phyloP scores from a whole-genome alignment of 2,329 filamentous ascomycete species.

The Pyrenophora seminiperda region DNA sequence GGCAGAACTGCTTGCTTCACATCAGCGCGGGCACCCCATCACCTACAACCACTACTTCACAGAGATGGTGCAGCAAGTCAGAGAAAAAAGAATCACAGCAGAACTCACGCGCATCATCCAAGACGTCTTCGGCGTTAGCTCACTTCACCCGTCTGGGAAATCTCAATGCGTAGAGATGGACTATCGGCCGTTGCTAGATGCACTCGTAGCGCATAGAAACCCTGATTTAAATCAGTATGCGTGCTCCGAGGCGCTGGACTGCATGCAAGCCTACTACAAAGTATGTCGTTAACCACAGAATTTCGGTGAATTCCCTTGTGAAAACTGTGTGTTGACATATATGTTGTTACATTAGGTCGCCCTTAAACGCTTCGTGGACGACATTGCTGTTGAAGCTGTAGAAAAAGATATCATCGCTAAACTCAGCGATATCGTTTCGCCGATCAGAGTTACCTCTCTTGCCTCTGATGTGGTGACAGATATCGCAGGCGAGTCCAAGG shows the following conservation, averaged over 20 bases:
- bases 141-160: conserved; percentile 5
- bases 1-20: conserved; percentile 3
- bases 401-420: too few species aligned
- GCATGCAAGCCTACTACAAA: conserved; percentile 54
- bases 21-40: conserved; percentile 42
- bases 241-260: conserved; percentile 40
- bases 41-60: conserved; percentile 51
- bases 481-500: too few species aligned
- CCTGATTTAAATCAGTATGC: conserved; percentile 48
- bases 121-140: background rate
- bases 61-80: conserved; percentile 42
- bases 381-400: too few species aligned
- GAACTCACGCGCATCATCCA: conserved; percentile 30
- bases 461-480: too few species aligned
- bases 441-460: too few species aligned
- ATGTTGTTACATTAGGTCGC: too few species aligned
- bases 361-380: too few species aligned
- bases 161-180: conserved; percentile 8
- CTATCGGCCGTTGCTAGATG: conserved; percentile 8
- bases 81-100: conserved; percentile 21
- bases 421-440: too few species aligned
- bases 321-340: too few species aligned
- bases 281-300: conserved; percentile 39
- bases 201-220: conserved; percentile 25
- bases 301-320: too few species aligned